phyloP scores from a whole-genome alignment of 306 rosid species.

The Rosa persica region DNA sequence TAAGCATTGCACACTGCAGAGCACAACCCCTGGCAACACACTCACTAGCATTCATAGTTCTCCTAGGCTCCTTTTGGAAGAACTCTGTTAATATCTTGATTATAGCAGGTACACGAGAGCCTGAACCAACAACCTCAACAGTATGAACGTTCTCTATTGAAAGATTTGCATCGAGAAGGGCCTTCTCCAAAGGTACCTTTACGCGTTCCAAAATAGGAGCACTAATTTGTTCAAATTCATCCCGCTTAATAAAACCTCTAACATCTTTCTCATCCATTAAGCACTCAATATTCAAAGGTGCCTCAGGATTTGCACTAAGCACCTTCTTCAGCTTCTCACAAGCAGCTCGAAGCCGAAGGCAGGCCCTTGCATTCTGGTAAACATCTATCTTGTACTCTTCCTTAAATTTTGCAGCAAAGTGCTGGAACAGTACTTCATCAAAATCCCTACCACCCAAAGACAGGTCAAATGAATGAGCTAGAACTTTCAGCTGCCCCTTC shows the following conservation, averaged over 20 bases:
- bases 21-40: slow-evolving; percentile 96
- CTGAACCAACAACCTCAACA: slow-evolving; percentile 97
- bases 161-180: slow-evolving; percentile 83
- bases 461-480: slow-evolving; percentile 82
- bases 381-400: slow-evolving; percentile 87
- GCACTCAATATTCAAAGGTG: slow-evolving; percentile 89
- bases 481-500: slow-evolving; percentile 82
- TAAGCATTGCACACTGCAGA: slow-evolving; percentile 89
- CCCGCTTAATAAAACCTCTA: slow-evolving; percentile 79
- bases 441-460: slow-evolving; percentile 96
- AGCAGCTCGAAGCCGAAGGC: slow-evolving; percentile 74
- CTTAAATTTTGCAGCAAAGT: slow-evolving; percentile 77
- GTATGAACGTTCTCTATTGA: slow-evolving; percentile 58
- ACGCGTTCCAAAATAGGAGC: slow-evolving; percentile 87
- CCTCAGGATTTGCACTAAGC: slow-evolving; percentile 93
- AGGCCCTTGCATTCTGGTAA: slow-evolving; percentile 77
- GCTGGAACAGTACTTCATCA: slow-evolving; percentile 75
- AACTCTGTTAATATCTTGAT: slow-evolving; percentile 78
- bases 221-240: slow-evolving; percentile 81
- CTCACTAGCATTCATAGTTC: slow-evolving; percentile 98
- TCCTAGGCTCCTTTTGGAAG: slow-evolving; percentile 88
- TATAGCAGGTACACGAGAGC: slow-evolving; percentile 90
- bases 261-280: slow-evolving; percentile 98
- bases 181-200: slow-evolving; percentile 81
- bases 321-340: slow-evolving; percentile 94